A percentile compares a stretch with the other conserved stretches of the same genome.
Evolutionary conservation across 2,329 filamentous ascomycete species (phyloP).

Genomic region (Pleomassaria siparia): DNA sequence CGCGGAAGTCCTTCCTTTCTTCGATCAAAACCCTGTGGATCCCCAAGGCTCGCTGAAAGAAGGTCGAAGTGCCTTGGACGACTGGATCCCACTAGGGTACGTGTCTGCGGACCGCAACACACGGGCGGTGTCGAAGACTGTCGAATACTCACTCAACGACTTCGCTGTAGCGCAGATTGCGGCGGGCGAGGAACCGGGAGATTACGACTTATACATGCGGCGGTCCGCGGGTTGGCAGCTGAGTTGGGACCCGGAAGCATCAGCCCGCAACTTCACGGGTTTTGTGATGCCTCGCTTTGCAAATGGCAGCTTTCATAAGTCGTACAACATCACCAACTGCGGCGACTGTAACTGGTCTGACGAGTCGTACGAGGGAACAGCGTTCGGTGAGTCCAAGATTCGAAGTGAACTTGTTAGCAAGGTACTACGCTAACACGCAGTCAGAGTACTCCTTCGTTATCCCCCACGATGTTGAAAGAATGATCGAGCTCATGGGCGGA

Average conservation of each 20-base stretch:
- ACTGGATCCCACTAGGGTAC: constrained; percentile 48
- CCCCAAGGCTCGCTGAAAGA: constrained; percentile 43
- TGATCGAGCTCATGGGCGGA: constrained; percentile 49
- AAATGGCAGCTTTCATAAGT: constrained; percentile 40
- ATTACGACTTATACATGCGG: constrained; percentile 42
- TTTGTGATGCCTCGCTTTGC: constrained; percentile 41
- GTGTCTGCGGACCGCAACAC: constrained; percentile 43
- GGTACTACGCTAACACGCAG: neutral
- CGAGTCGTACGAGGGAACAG: constrained; percentile 47
- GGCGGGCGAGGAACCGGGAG: constrained; percentile 42
- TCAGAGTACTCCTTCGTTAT: constrained; percentile 48
- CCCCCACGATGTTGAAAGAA: constrained; percentile 45
- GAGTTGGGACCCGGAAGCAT: constrained; percentile 43
- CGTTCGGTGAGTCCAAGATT: constrained; percentile 30
- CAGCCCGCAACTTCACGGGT: constrained; percentile 40
- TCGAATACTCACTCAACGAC: constrained; percentile 49
- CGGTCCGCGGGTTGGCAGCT: constrained; percentile 47
- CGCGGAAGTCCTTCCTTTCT: constrained; percentile 57
- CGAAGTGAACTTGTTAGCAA: neutral
- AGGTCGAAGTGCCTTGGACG: constrained; percentile 46
- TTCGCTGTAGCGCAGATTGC: constrained; percentile 47
- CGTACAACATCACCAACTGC: constrained; percentile 47
- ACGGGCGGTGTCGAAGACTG: constrained; percentile 43
- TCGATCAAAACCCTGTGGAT: constrained; percentile 39
- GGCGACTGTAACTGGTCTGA: constrained; percentile 46